Conservation (phyloP, 805 yeast genomes). For the Teunomyces kruisii region DNA sequence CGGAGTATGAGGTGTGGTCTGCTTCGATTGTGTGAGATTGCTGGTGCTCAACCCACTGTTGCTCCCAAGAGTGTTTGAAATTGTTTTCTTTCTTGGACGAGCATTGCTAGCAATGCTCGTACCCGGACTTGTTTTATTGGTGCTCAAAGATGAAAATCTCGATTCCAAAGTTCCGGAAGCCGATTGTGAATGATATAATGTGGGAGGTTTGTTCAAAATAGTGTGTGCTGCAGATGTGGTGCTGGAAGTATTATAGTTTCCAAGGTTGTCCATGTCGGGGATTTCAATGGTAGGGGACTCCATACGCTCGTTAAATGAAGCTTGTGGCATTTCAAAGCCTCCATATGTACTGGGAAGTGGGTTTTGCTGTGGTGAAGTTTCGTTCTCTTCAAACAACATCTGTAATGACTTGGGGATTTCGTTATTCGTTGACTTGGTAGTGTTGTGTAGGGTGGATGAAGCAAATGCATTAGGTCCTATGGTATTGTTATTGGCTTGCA, state of each 20-base stretch:
- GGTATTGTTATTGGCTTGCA: conserved; percentile 9
- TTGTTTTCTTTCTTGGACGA: conserved; percentile 31
- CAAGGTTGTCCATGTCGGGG: conserved; percentile 57
- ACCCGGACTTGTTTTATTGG: conserved; percentile 12
- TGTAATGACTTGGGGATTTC: conserved; percentile 74
- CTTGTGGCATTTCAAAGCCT: conserved; percentile 10
- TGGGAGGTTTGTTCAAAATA: conserved; percentile 41
- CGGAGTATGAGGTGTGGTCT: conserved; percentile 39
- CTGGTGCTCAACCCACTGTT: conserved; percentile 21
- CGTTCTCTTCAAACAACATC: conserved; percentile 61
- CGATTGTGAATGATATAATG: conserved; percentile 43
- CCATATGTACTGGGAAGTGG: conserved; percentile 1
- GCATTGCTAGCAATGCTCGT: conserved; percentile 15
- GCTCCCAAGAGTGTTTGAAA: conserved; percentile 34
- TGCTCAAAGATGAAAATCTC: conserved; percentile 13
- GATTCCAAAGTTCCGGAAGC: conserved; percentile 41
- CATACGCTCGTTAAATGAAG: conserved; percentile 28
- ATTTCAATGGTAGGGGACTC: conserved; percentile 68
- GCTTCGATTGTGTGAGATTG: conserved; percentile 19
- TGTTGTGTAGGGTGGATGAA: conserved; percentile 3
- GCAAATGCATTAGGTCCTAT: conserved; percentile 13
- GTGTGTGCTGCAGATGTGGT: conserved; percentile 10
- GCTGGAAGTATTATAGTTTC: conserved; percentile 17
- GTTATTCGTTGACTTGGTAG: conserved; percentile 6
- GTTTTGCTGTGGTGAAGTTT: conserved; percentile 7